phyloP scores from a whole-genome alignment of 208 protist species.

The Angomonas desouzai region DNA sequence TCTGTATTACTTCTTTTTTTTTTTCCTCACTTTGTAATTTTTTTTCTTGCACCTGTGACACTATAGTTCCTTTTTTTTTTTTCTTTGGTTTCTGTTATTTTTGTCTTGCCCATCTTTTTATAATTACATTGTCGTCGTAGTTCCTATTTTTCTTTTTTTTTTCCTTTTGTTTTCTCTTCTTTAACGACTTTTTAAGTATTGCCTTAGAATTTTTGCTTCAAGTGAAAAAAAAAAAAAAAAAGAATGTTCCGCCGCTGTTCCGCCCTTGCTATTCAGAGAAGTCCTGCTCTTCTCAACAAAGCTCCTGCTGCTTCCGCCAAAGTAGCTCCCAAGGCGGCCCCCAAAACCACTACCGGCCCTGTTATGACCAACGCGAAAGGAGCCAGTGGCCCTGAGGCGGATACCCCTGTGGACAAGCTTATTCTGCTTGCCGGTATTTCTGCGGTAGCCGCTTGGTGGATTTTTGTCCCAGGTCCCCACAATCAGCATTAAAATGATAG shows the following conservation, averaged over 20 bases:
- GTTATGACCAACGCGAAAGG: conserved; percentile 47
- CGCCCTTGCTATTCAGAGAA: conserved; percentile 1
- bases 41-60: too few relatives aligned
- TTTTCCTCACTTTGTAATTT: too few relatives aligned
- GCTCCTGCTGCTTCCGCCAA: conserved; percentile 9
- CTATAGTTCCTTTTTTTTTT: conserved; percentile 3
- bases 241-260: conserved; percentile 5
- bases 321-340: conserved; percentile 17
- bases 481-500: conserved; percentile 78
- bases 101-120: too few relatives aligned
- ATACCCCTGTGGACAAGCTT: conserved; percentile 68
- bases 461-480: conserved; percentile 49
- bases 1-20: not conserved
- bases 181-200: not conserved
- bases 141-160: not conserved
- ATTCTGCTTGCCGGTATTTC: conserved; percentile 33
- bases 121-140: not conserved
- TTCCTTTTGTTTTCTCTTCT: not conserved
- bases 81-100: too few relatives aligned
- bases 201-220: not conserved
- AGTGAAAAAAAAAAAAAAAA: too few relatives aligned
- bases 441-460: conserved; percentile 51
- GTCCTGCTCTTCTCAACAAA: conserved; percentile 14
- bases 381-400: conserved; percentile 43
- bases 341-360: conserved; percentile 21